Conservation (phyloP, 1,284 basidiomycete species). For the Cerioporus squamosus region DNA sequence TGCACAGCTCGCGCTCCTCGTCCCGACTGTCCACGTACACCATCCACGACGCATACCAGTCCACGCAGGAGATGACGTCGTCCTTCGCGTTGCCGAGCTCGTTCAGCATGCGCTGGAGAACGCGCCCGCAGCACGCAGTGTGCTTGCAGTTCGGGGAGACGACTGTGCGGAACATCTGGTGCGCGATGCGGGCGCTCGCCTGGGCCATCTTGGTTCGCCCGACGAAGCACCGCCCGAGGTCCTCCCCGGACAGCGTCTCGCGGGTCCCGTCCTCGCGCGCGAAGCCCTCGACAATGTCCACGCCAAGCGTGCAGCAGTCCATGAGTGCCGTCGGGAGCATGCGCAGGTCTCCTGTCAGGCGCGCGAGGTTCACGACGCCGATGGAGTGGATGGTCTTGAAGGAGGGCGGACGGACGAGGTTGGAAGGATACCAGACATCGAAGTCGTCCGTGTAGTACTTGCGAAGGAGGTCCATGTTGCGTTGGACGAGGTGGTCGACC, state of each 20-base stretch:
- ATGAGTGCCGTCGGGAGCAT: conserved; percentile 24
- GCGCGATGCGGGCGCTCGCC: conserved; percentile 24
- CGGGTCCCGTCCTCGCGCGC: conserved; percentile 14
- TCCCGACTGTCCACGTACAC: conserved; percentile 21
- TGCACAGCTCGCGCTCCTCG: conserved; percentile 22
- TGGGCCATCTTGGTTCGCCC: conserved; percentile 23
- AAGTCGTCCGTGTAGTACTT: conserved; percentile 20
- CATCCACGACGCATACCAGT: conserved; percentile 23
- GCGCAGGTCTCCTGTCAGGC: conserved; percentile 1
- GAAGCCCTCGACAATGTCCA: conserved; percentile 17
- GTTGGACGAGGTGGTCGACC: conserved; percentile 17
- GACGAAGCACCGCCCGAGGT: conserved; percentile 24
- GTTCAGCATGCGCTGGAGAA: conserved; percentile 25
- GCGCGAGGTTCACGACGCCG: conserved; percentile 24
- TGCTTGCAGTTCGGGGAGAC: conserved; percentile 15
- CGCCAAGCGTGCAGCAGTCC: conserved; percentile 23
- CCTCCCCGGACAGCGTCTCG: conserved; percentile 18
- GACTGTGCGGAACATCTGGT: conserved; percentile 22
- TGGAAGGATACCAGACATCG: conserved; percentile 15
- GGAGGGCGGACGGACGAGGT: conserved; percentile 12
- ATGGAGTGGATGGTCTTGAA: conserved; percentile 15
- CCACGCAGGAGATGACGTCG: conserved; percentile 21
- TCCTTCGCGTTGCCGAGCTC: conserved; percentile 33
- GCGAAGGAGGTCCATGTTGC: conserved; percentile 15
- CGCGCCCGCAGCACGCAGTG: conserved; percentile 17